phyloP scores from a whole-genome alignment of 2,329 filamentous ascomycete genomes.

The Orbilia quercus region DNA sequence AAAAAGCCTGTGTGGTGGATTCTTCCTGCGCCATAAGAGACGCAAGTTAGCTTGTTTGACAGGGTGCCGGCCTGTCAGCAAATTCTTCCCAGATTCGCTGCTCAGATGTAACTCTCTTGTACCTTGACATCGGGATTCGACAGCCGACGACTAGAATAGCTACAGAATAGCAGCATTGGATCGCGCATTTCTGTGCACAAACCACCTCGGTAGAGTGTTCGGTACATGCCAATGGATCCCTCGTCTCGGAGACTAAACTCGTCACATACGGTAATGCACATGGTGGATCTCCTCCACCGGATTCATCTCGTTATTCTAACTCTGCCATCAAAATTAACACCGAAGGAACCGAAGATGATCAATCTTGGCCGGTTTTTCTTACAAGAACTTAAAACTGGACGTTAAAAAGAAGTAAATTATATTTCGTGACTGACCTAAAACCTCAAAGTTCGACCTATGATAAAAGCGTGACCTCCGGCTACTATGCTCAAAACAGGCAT shows the following conservation, averaged over 20 bases:
- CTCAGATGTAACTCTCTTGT: conserved; percentile 14
- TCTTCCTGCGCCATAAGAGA: conserved; percentile 3
- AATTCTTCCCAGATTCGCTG: not conserved
- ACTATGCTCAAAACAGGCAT: not conserved
- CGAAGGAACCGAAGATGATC: not conserved
- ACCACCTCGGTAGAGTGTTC: not conserved
- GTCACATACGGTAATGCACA: not conserved
- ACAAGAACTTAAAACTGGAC: not conserved
- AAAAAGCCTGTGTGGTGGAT: conserved; percentile 18
- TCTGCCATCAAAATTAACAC: not conserved
- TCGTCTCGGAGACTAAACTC: conserved; percentile 3
- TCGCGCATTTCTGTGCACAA: not conserved
- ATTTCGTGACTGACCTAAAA: not conserved
- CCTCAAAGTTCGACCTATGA: not conserved
- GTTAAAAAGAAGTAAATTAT: not conserved
- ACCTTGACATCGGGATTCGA: conserved; percentile 15
- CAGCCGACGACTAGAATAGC: conserved; percentile 12
- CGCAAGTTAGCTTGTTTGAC: conserved; percentile 11
- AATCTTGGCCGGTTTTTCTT: not conserved
- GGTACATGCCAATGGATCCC: not conserved
- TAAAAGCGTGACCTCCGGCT: not conserved
- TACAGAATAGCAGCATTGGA: conserved; percentile 6
- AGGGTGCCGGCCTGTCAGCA: conserved; percentile 27
- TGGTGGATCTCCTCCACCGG: not conserved
- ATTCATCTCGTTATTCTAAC: not conserved